Base-by-base conservation (phyloP, 495 filamentous ascomycete genomes). In the Xylaria sp. region DNA sequence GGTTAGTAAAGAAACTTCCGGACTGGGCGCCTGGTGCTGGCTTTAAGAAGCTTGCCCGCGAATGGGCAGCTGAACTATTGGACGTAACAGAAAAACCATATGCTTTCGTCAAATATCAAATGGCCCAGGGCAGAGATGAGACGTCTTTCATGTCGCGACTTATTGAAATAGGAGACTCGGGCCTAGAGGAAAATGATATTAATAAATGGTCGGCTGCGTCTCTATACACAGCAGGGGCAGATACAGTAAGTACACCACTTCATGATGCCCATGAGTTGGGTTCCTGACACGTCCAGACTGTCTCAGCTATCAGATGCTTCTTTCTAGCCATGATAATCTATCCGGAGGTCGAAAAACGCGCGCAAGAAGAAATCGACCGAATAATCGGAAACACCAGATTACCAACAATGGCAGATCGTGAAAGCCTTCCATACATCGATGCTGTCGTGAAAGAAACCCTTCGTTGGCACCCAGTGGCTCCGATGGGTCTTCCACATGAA, bases 281-380 rank as follows among this genome's bases (percentile, higher is more conserved):
- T n/a, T 21, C 4, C 55, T 50, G 29, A 72, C 55, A 24, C 55
- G 3, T 44, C 3, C 64, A 78, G 78, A 79, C 77, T 9, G 81
- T 83, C 11, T 79, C 81, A 0, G 65, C 83, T 1, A 43, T 85
- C 0, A 69, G 59, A 17, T 72, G 76, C 33, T 88, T 87, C 62
- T 82, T 87, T 35, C 79, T 89, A 21, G 88, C 87, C 11, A 82
- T 90, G 82, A 78, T 74, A 0, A 37, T 86, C 4, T 85, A 69
- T 58, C 78, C 78, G 7, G 72, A 79, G 15, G 73, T 75, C 29
- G 76, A 78, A 53, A 63, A 43, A 46, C 71, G 67, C n/a, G 78
- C 71, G 8, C 87, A 88, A 62, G 83, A 83, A 63, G 87, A 89
- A 70, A 75, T 90, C 17, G 86, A 89, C 71, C 72, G 74, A 17